Conservation (phyloP, 768 basidiomycete species). For the Lactifluus volemus region DNA sequence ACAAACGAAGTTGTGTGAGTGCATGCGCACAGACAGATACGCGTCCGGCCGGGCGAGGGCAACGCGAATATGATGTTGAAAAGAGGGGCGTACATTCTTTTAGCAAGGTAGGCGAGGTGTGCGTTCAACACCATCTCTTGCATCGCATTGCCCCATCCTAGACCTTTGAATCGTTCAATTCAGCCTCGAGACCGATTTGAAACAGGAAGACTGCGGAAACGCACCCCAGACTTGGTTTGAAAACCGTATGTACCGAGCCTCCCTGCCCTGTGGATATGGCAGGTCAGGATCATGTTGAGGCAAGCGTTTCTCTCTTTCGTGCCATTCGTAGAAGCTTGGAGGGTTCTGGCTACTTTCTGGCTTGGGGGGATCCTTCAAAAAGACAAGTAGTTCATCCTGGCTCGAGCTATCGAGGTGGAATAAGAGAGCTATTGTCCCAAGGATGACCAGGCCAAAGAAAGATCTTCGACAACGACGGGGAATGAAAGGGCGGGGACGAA, state of each 20-base stretch:
- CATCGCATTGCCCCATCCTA: too few species aligned
- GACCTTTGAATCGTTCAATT: too few species aligned
- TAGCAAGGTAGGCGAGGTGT: too few species aligned
- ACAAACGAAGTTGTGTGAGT: too few species aligned
- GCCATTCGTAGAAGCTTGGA: slow-evolving; percentile 9
- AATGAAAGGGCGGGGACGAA: not conserved
- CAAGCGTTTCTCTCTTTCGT: slow-evolving; percentile 3
- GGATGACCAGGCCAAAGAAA: not conserved
- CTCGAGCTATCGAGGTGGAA: not conserved
- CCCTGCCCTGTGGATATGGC: slow-evolving; percentile 14
- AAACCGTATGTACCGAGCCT: too few species aligned
- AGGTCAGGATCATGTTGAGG: slow-evolving; percentile 12
- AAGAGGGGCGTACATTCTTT: too few species aligned
- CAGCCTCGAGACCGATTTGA: too few species aligned
- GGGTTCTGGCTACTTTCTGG: not conserved
- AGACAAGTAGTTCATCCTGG: not conserved
- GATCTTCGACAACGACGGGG: not conserved
- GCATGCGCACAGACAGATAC: too few species aligned
- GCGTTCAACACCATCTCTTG: too few species aligned
- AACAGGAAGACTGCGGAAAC: too few species aligned
- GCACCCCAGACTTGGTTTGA: not conserved
- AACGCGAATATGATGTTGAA: too few species aligned
- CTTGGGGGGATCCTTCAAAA: not conserved
- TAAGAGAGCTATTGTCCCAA: not conserved
- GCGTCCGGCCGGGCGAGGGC: too few species aligned